phyloP scores from a whole-genome alignment of 2,329 filamentous ascomycete genomes.

The Ascochyta fabae region DNA sequence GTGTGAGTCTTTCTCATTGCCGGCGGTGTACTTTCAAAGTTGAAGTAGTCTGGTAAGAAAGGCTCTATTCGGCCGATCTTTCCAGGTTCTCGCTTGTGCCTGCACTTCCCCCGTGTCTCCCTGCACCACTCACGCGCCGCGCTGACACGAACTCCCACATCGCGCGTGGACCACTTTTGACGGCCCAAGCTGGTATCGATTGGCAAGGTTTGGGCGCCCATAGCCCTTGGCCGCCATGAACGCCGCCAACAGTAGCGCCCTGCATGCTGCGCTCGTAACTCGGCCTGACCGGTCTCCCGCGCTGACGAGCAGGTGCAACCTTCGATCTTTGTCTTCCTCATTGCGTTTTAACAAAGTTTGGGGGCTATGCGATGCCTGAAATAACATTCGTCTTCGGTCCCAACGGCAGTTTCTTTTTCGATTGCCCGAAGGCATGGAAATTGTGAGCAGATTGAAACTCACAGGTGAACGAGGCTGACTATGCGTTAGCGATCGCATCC shows the following conservation, averaged over 20 bases:
- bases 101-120: conserved; percentile 3
- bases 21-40: background rate
- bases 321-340: background rate
- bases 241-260: conserved; percentile 13
- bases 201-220: conserved; percentile 18
- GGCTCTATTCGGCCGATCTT: conserved; percentile 1
- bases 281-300: conserved; percentile 7
- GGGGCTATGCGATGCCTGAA: conserved; percentile 38
- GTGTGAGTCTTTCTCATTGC: background rate
- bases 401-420: conserved; percentile 47
- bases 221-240: conserved; percentile 12
- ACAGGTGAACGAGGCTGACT: conserved; percentile 24
- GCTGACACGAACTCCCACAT: conserved; percentile 3
- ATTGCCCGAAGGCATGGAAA: conserved; percentile 47
- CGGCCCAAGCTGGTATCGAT: conserved; percentile 13
- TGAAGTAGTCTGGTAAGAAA: background rate
- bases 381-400: conserved; percentile 47
- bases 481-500: conserved; percentile 39
- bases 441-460: conserved; percentile 29
- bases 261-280: conserved; percentile 2
- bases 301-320: conserved; percentile 12
- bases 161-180: conserved; percentile 11
- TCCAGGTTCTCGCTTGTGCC: conserved; percentile 8
- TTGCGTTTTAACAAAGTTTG: conserved; percentile 3
- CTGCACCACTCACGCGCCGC: background rate